Conservation (phyloP, 352 stramenopile genomes). For the Pythium oligandrum region DNA sequence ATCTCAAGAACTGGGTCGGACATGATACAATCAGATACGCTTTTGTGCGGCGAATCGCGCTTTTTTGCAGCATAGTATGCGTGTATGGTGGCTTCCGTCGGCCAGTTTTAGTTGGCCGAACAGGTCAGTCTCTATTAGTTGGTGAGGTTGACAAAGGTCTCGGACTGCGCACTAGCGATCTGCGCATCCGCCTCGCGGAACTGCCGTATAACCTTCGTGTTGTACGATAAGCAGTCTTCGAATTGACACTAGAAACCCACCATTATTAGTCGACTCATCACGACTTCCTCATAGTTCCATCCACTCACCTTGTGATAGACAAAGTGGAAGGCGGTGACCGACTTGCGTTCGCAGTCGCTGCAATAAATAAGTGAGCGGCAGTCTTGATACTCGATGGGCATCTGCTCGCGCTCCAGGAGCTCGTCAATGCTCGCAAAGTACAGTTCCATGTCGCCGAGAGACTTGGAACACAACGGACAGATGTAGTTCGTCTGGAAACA, state of each 20-base stretch:
- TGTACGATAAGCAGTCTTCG: constrained; percentile 78
- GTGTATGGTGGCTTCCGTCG: too few relatives aligned
- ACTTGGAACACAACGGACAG: constrained; percentile 94
- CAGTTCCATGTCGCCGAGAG: constrained; percentile 91
- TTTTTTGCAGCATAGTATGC: too few relatives aligned
- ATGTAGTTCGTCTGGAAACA: constrained; percentile 86
- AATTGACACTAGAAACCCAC: constrained; percentile 47
- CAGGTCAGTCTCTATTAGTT: constrained; percentile 11
- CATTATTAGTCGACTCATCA: not conserved
- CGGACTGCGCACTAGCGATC: constrained; percentile 28
- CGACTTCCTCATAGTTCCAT: too few relatives aligned
- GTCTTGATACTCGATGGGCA: constrained; percentile 74
- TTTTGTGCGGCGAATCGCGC: too few relatives aligned
- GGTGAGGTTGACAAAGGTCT: constrained; percentile 29
- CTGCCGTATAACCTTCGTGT: constrained; percentile 79
- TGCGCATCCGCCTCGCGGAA: constrained; percentile 47
- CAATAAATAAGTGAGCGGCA: constrained; percentile 76
- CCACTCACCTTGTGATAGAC: constrained; percentile 78
- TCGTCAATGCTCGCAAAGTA: constrained; percentile 87
- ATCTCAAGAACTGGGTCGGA: constrained; percentile 82
- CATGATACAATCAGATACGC: not conserved
- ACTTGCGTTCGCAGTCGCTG: constrained; percentile 85
- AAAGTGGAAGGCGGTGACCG: constrained; percentile 79
- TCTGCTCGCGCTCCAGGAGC: constrained; percentile 71
- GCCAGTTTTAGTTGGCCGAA: not conserved